Evolutionary conservation across 306 rosid genomes (phyloP).

Genomic region (Quercus ilex): DNA sequence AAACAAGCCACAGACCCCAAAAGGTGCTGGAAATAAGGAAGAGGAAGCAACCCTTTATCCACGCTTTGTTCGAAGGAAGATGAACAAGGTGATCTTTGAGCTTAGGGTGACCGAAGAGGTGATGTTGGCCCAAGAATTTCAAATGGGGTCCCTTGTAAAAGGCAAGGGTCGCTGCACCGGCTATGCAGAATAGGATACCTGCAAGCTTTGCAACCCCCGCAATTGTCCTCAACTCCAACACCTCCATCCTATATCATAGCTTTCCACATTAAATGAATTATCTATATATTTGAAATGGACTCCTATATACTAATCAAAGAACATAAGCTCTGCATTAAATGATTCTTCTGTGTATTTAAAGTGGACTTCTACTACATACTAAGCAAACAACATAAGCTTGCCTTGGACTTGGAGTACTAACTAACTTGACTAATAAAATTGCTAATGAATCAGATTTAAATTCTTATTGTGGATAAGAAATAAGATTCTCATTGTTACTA

Average conservation of each 20-base stretch:
- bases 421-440: too few species aligned
- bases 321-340: too few species aligned
- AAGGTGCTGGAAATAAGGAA: slow-evolving; percentile 65
- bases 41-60: slow-evolving; percentile 86
- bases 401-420: too few species aligned
- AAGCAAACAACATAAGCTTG: too few species aligned
- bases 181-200: slow-evolving; percentile 58
- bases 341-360: too few species aligned
- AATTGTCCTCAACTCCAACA: slow-evolving; percentile 45
- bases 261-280: neutral
- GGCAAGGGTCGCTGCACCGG: slow-evolving; percentile 64
- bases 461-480: too few species aligned
- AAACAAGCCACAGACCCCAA: slow-evolving; percentile 79
- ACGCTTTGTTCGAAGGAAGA: slow-evolving; percentile 30
- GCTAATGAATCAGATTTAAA: too few species aligned
- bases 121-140: slow-evolving; percentile 28
- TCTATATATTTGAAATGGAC: too few species aligned
- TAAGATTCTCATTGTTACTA: too few species aligned
- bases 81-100: slow-evolving; percentile 7
- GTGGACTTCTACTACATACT: too few species aligned
- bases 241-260: slow-evolving; percentile 50
- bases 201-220: slow-evolving; percentile 62
- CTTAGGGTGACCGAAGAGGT: slow-evolving; percentile 29
- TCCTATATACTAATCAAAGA: too few species aligned
- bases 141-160: slow-evolving; percentile 73